Conservation (phyloP, 2,329 filamentous ascomycete species). For the Apiospora aurea region DNA sequence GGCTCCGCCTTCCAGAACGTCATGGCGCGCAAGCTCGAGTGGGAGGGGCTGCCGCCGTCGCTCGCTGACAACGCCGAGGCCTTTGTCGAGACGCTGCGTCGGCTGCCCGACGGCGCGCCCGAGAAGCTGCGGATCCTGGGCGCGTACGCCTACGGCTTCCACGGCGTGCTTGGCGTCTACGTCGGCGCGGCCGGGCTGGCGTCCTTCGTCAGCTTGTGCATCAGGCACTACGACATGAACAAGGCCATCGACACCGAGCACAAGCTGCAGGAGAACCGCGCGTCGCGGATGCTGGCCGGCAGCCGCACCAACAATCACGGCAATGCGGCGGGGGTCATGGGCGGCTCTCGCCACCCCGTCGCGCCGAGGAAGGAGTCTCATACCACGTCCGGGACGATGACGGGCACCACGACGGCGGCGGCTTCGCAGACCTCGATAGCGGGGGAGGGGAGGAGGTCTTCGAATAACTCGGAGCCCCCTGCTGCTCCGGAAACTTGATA, state of each 20-base stretch:
- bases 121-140: constrained; percentile 23
- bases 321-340: not conserved
- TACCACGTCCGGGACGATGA: not conserved
- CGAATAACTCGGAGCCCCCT: not conserved
- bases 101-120: not conserved
- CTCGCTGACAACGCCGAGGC: constrained; percentile 40
- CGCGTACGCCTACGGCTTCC: constrained; percentile 61
- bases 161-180: constrained; percentile 61
- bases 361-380: not conserved
- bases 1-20: constrained; percentile 51
- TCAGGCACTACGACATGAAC: constrained; percentile 55
- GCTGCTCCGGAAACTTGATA: not conserved
- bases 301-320: not conserved
- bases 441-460: not conserved
- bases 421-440: not conserved
- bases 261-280: constrained; percentile 46
- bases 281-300: not conserved
- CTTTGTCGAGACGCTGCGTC: constrained; percentile 31
- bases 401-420: not conserved
- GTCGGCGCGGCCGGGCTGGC: constrained; percentile 56
- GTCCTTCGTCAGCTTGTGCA: constrained; percentile 22
- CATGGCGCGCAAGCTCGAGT: constrained; percentile 43
- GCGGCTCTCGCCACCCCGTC: not conserved
- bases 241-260: constrained; percentile 56
- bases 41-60: constrained; percentile 38